Percentiles rank a stretch among this genome's conserved stretches.
Conservation (phyloP, 2,329 filamentous ascomycete species). For the Aspergillus oerlinghausenensis region DNA sequence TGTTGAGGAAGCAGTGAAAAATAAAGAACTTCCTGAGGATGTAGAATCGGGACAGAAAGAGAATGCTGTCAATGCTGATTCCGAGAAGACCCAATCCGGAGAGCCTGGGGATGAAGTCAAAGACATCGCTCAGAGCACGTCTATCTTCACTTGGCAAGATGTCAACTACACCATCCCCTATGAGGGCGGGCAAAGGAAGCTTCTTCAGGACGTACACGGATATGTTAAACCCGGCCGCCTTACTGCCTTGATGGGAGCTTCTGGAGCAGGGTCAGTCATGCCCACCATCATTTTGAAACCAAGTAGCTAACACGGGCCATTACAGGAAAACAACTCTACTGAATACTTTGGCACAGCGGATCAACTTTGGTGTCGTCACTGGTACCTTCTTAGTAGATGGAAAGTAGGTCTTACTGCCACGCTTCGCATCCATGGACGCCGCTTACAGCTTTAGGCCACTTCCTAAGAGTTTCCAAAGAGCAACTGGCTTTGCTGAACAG, state of each 20-base stretch:
- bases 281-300: not conserved
- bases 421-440: not conserved
- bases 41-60: conserved; percentile 48
- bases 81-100: conserved; percentile 14
- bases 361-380: conserved; percentile 42
- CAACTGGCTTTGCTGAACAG: conserved; percentile 56
- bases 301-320: not conserved
- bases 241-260: conserved; percentile 76
- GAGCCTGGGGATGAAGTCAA: conserved; percentile 32
- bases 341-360: conserved; percentile 43
- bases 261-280: conserved; percentile 48
- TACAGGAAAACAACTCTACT: conserved; percentile 47
- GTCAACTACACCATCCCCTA: conserved; percentile 65
- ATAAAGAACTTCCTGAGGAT: conserved; percentile 38
- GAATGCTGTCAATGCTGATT: conserved; percentile 10
- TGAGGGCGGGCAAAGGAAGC: conserved; percentile 39
- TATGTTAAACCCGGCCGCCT: conserved; percentile 73
- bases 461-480: conserved; percentile 48
- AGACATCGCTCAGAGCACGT: conserved; percentile 59
- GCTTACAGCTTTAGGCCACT: conserved; percentile 29
- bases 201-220: conserved; percentile 61
- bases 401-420: conserved; percentile 23
- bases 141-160: conserved; percentile 79
- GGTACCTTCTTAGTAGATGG: conserved; percentile 45
- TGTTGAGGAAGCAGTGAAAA: conserved; percentile 54